phyloP scores from a whole-genome alignment of 495 filamentous ascomycete genomes.

The Hypoxylon subgilvum region DNA sequence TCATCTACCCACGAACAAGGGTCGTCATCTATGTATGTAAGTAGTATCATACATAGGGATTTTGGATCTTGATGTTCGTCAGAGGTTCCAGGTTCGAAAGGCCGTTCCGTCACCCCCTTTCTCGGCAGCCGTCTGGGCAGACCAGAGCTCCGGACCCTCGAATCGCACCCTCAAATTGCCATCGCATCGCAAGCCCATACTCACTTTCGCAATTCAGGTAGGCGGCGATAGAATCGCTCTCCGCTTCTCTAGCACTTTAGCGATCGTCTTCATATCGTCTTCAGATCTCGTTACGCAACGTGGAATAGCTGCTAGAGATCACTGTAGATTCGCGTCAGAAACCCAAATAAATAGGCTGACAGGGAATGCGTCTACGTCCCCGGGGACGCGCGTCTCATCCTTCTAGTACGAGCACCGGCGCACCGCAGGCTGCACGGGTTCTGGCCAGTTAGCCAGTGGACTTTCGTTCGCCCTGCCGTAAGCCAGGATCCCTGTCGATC shows the following conservation, averaged over 20 bases:
- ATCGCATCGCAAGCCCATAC: constrained; percentile 6
- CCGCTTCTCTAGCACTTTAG: too few relatives aligned
- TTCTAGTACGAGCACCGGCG: too few relatives aligned
- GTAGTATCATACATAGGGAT: too few relatives aligned
- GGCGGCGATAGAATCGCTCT: constrained; percentile 2
- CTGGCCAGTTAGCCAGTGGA: too few relatives aligned
- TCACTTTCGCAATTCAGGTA: constrained; percentile 10
- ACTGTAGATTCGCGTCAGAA: constrained; percentile 15
- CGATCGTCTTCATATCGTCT: neutral
- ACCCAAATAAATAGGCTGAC: constrained; percentile 11
- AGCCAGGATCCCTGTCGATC: constrained; percentile 30
- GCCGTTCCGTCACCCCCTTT: neutral
- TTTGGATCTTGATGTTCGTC: constrained; percentile 11
- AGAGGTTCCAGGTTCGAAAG: constrained; percentile 18
- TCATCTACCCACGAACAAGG: constrained; percentile 4
- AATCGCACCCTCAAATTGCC: neutral
- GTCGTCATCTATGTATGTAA: constrained; percentile 7
- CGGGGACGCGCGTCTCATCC: constrained; percentile 36
- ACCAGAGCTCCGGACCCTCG: too few relatives aligned
- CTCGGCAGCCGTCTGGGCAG: neutral
- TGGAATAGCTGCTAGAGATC: constrained; percentile 1
- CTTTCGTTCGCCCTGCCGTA: constrained; percentile 6
- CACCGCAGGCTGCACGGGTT: too few relatives aligned
- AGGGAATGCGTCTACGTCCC: constrained; percentile 20
- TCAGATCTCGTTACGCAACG: constrained; percentile 7